Conservation (phyloP, 2,329 filamentous ascomycete species). For the Pestalotiopsis sp. region DNA sequence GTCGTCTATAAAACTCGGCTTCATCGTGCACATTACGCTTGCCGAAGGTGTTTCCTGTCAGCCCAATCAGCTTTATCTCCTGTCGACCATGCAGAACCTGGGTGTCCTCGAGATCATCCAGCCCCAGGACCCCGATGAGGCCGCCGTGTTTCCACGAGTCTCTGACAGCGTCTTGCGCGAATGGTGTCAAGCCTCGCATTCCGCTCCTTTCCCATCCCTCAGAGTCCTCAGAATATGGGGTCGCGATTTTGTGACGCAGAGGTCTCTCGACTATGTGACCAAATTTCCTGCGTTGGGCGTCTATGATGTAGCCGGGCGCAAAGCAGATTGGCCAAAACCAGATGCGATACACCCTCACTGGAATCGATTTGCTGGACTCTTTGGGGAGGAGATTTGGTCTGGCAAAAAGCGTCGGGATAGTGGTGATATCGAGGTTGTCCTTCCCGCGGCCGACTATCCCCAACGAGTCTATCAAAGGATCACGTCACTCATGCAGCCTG, state of each 20-base stretch:
- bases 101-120: constrained; percentile 49
- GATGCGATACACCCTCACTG: neutral
- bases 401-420: too few relatives aligned
- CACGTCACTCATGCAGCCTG: too few relatives aligned
- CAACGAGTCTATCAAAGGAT: too few relatives aligned
- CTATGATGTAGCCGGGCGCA: constrained; percentile 42
- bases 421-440: too few relatives aligned
- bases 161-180: constrained; percentile 47
- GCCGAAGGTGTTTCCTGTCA: constrained; percentile 16
- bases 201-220: constrained; percentile 46
- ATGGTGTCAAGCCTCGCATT: constrained; percentile 39
- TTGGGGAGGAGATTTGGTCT: neutral
- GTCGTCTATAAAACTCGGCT: constrained; percentile 32
- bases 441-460: too few relatives aligned
- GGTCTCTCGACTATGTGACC: constrained; percentile 42
- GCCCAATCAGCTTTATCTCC: constrained; percentile 39
- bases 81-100: constrained; percentile 47
- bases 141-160: constrained; percentile 35
- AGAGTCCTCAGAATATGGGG: constrained; percentile 49
- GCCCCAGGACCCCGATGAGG: constrained; percentile 28
- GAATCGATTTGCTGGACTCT: neutral
- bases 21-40: constrained; percentile 29
- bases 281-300: constrained; percentile 46
- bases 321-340: constrained; percentile 33
- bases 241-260: constrained; percentile 37